Evolutionary conservation across 305 asterid genomes (phyloP).

Genomic region (Rubia peregrina): DNA sequence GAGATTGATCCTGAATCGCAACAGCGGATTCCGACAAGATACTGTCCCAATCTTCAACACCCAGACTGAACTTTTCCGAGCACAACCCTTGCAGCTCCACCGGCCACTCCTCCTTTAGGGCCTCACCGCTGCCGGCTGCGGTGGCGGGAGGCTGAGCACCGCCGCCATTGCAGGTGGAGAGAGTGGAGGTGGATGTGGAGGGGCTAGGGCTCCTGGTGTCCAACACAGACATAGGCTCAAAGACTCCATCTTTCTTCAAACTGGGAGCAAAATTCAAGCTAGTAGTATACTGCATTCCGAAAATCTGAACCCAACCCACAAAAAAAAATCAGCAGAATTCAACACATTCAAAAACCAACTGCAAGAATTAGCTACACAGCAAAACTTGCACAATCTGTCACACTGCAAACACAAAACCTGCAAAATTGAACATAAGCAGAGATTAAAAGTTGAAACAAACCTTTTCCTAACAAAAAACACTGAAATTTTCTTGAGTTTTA

Average conservation of each 20-base stretch:
- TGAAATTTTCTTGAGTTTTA: neutral
- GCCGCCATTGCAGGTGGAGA: constrained; percentile 30
- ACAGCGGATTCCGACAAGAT: constrained; percentile 32
- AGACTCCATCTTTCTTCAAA: constrained; percentile 32
- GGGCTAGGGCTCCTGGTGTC: constrained; percentile 55
- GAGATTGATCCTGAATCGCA: constrained; percentile 31
- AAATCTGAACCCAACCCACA: constrained; percentile 16
- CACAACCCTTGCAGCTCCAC: constrained; percentile 28
- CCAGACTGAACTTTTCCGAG: constrained; percentile 33
- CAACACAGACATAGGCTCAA: constrained; percentile 48
- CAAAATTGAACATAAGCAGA: neutral
- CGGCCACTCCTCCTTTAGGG: constrained; percentile 26
- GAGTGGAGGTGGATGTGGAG: constrained; percentile 50
- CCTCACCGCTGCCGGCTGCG: constrained; percentile 15
- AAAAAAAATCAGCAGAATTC: neutral
- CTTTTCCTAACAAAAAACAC: neutral
- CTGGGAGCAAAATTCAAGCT: constrained; percentile 18
- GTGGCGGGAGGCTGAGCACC: neutral
- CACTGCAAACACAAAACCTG: neutral
- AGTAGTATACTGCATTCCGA: constrained; percentile 36
- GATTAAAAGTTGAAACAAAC: neutral
- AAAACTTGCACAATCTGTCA: neutral
- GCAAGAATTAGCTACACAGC: neutral
- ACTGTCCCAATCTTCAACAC: constrained; percentile 39
- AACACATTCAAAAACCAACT: neutral